Evolutionary conservation across 2,329 filamentous ascomycete species (phyloP), one percentile per base, ranked within the genome.

Genomic region (Monosporascus sp.): DNA sequence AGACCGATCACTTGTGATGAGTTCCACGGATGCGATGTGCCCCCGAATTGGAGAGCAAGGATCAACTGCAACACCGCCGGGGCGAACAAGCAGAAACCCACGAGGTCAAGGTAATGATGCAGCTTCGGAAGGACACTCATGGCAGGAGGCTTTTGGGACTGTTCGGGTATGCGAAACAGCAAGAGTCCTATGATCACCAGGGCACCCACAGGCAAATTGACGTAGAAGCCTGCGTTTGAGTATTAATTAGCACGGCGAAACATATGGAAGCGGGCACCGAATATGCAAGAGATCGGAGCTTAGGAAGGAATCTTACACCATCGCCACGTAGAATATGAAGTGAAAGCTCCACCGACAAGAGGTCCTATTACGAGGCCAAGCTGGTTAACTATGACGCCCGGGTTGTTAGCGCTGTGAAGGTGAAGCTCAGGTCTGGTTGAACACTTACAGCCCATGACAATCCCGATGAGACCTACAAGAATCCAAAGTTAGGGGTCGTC

Each of bases 1-100:
- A 64, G 54, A 1, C 61, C 61, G n/a, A 66, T 63, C 2, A 66
- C 54, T 3, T 44, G 49, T 5, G 59, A 59, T 5, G 56, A 60
- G 3, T 56, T 58, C 68, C 68, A 71, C 1, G 66, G 16, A 48
- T 63, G 66, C 7, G 60, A 58, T 3, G 56, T 58, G 3, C 66
- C 68, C 11, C 68, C 68, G 54, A 57, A 69, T 52, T 69, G 62
- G 0, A 69, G 53, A 11, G 68, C 66, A 11, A 70, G 62, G 5
- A 70, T 55, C 6, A 69, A 38, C 67, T 59, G 16, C 58, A 69
- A 3, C 65, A 64, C 4, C 64, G 57, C n/a, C 62, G 56, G 41
- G 52, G 71, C 63, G 9, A 73, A 58, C 7, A 63, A 51, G 31
- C 48, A 48, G 26, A 61, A 59, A 3, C 61, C 59, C 7, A 59